A percentile compares a stretch with the other conserved stretches of the same genome.
Conservation (phyloP, 331 rosid genomes). For the Malus hybrid region DNA sequence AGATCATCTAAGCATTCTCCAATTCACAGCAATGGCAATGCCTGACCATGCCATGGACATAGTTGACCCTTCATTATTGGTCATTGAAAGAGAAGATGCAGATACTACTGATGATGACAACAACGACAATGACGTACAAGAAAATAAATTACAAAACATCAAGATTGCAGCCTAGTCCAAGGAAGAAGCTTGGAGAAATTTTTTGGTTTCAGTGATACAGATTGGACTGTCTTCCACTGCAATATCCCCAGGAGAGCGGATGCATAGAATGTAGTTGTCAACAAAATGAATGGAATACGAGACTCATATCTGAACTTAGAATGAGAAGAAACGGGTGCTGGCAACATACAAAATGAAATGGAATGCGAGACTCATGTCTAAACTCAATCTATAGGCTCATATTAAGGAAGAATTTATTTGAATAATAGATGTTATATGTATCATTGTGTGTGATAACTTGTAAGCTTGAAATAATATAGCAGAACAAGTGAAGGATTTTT, state of each 20-base stretch:
- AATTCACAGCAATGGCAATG: slow-evolving; percentile 20
- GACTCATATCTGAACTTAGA: slow-evolving; percentile 1
- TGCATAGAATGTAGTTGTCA: slow-evolving; percentile 21
- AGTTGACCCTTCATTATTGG: slow-evolving; percentile 23
- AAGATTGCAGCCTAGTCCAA: too few relatives aligned
- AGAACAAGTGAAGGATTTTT: too few relatives aligned
- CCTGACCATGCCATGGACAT: slow-evolving; percentile 28
- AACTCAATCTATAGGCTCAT: too few relatives aligned
- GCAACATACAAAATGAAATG: background rate
- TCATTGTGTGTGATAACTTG: too few relatives aligned
- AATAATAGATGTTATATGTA: too few relatives aligned
- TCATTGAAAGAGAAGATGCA: background rate
- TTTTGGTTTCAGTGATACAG: slow-evolving; percentile 21
- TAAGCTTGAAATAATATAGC: too few relatives aligned
- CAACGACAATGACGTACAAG: background rate
- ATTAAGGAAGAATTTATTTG: too few relatives aligned
- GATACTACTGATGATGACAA: background rate
- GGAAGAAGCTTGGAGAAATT: slow-evolving; percentile 21
- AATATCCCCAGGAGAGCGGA: slow-evolving; percentile 24
- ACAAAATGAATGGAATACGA: slow-evolving; percentile 28
- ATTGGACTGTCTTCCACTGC: slow-evolving; percentile 47
- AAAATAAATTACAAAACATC: background rate
- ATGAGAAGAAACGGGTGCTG: background rate
- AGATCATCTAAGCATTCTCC: slow-evolving; percentile 18
- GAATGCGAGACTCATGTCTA: background rate